A percentile compares a stretch with the other conserved stretches of the same genome.
Evolutionary conservation across 805 yeast genomes (phyloP).

Genomic region (Kregervanrija delftensis): DNA sequence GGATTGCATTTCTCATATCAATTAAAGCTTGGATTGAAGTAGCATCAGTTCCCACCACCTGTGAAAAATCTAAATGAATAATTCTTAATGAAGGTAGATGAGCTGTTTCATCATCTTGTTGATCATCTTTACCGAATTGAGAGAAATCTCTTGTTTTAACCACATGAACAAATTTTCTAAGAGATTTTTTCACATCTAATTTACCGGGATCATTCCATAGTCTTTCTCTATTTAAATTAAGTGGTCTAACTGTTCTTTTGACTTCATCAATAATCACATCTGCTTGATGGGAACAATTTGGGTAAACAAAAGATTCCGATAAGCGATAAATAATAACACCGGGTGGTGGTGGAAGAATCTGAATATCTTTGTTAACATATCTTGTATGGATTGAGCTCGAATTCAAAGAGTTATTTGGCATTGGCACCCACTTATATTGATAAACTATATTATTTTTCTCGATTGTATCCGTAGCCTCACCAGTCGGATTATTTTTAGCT

Average conservation of each 20-base stretch:
- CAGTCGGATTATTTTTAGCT: too few species aligned
- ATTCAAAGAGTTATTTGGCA: constrained; percentile 28
- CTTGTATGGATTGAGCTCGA: constrained; percentile 26
- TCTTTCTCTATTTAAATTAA: constrained; percentile 41
- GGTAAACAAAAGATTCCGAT: constrained; percentile 72
- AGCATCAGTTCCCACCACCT: constrained; percentile 68
- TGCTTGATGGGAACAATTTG: constrained; percentile 69
- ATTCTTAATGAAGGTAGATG: constrained; percentile 62
- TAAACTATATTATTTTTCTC: constrained; percentile 5
- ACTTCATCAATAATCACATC: constrained; percentile 67
- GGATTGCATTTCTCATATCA: constrained; percentile 67
- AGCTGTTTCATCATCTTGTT: constrained; percentile 26
- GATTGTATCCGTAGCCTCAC: neutral
- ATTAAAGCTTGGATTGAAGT: constrained; percentile 74
- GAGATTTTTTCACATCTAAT: constrained; percentile 29
- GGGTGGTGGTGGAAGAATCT: constrained; percentile 75
- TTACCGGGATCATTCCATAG: constrained; percentile 92
- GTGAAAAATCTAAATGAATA: constrained; percentile 74
- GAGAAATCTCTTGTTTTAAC: neutral
- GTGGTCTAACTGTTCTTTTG: constrained; percentile 53
- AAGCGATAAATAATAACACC: constrained; percentile 86
- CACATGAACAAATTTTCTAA: neutral
- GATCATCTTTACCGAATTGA: neutral
- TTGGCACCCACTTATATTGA: constrained; percentile 58
- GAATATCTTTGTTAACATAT: constrained; percentile 46